Evolutionary conservation across 139 green algal genomes (phyloP).

Genomic region (Tetraselmis striata): DNA sequence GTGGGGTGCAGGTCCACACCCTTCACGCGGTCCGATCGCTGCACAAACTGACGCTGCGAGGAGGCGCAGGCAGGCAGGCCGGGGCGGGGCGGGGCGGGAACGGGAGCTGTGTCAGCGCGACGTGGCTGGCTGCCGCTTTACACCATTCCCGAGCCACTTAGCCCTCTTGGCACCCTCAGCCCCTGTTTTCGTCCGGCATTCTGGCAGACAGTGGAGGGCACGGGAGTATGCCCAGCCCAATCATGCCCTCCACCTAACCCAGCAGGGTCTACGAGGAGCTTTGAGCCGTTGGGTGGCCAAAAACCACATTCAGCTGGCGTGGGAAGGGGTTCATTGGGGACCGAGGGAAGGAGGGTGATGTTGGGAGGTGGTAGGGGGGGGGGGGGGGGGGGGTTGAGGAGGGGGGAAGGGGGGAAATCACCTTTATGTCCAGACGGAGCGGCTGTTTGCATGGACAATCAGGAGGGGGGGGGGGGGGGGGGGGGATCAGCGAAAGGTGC

Average conservation of each 20-base stretch:
- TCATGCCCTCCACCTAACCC: neutral
- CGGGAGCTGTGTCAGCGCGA: constrained; percentile 1
- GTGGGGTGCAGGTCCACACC: constrained; percentile 96
- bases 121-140: neutral
- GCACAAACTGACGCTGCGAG: constrained; percentile 76
- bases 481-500: neutral
- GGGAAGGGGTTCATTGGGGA: too few species aligned
- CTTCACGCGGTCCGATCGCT: constrained; percentile 96
- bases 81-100: too few species aligned
- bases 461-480: neutral
- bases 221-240: neutral
- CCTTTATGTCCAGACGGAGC: constrained; percentile 88
- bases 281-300: neutral
- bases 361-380: constrained; percentile 4
- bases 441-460: constrained; percentile 38
- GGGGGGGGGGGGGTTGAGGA: neutral
- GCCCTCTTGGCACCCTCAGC: neutral
- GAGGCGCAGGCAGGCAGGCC: neutral
- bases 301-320: neutral
- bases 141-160: neutral
- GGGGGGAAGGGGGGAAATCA: constrained; percentile 9
- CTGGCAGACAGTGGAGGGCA: too few species aligned
- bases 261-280: neutral
- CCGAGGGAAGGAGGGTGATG: too few species aligned
- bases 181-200: neutral